Evolutionary conservation across 805 yeast species (phyloP), one percentile per base, ranked within the genome.

Genomic region (Kuraishia borneana): DNA sequence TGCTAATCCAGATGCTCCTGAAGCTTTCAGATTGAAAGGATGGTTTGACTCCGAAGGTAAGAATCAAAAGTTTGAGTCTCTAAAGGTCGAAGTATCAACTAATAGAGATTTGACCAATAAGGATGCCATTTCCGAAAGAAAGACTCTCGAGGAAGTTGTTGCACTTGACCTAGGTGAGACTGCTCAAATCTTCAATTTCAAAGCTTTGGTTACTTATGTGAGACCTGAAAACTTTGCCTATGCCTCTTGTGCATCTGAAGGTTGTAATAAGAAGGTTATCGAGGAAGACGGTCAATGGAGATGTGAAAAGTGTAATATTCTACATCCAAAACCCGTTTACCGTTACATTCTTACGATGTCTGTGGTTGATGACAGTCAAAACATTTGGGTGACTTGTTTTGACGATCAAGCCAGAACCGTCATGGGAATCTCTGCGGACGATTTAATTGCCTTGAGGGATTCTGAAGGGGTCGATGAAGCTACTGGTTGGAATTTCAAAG

Each of bases 41-140:
- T 92, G 99, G 99, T 92, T 76, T 50, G 95, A 85, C 49, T 70
- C 80, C 27, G 75, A 71, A 44, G 96, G 96, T 26, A 66, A 68
- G 17, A 58, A 63, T 35, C 75, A 74, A 36, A 58, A 54, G 26
- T 87, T 83, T 61, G 70, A 72, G 44, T 61, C 76, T 8, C 56
- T 84, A 51, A 76, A 73, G 48, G 54, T 61, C 5, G 87, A 78
- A 43, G 41, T 59, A 3, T 56, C 59, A n/a, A 39, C 61, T 2
- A n/a, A n/a, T n/a, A 48, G 52, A 16, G 50, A 53, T 21, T 43
- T 58, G 33, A 60, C 51, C 27, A 41, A 60, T 6, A 56, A 58
- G 27, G 64, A 60, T 32, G 51, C 65, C 13, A 65, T 75, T 27
- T 56, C 61, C 33, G 71, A 71, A 29, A 70, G 95, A 43, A 78